Evolutionary conservation across 2,329 filamentous ascomycete species (phyloP).

Genomic region (Acrodontium crateriforme): DNA sequence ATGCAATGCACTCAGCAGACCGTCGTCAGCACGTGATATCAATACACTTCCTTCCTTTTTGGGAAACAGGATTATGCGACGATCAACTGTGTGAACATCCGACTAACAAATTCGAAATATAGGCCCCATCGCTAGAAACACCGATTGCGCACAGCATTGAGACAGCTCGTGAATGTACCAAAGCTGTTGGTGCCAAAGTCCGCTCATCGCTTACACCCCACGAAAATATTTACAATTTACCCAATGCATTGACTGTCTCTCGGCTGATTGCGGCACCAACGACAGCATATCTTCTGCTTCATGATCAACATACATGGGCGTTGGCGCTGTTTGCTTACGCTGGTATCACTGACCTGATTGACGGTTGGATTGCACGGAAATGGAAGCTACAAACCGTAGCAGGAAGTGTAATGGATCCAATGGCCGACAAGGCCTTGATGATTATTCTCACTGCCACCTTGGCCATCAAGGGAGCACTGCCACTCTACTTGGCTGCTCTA

Average conservation of each 20-base stretch:
- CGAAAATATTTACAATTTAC: slow-evolving; percentile 95
- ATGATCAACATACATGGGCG: slow-evolving; percentile 66
- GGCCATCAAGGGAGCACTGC: slow-evolving; percentile 68
- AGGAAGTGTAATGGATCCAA: slow-evolving; percentile 85
- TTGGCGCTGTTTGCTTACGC: slow-evolving; percentile 84
- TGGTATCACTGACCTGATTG: slow-evolving; percentile 77
- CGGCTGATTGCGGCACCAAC: slow-evolving; percentile 70
- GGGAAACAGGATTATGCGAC: too few relatives aligned
- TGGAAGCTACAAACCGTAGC: slow-evolving; percentile 89
- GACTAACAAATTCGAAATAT: slow-evolving; percentile 3
- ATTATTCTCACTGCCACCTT: slow-evolving; percentile 78
- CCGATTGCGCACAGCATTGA: slow-evolving; percentile 13
- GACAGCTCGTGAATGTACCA: slow-evolving; percentile 16
- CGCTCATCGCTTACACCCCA: slow-evolving; percentile 33
- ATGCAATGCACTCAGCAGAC: too few relatives aligned
- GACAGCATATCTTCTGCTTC: slow-evolving; percentile 76
- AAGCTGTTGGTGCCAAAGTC: slow-evolving; percentile 17
- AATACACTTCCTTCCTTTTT: too few relatives aligned
- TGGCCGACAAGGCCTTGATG: slow-evolving; percentile 96
- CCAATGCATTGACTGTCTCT: slow-evolving; percentile 81
- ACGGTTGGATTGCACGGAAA: slow-evolving; percentile 81
- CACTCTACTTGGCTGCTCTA: slow-evolving; percentile 81
- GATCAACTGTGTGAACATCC: too few relatives aligned
- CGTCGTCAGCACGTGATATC: too few relatives aligned
- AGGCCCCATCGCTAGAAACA: too few relatives aligned